Evolutionary conservation across 2,329 filamentous ascomycete species (phyloP).

Genomic region (Pseudogymnoascus sp.): DNA sequence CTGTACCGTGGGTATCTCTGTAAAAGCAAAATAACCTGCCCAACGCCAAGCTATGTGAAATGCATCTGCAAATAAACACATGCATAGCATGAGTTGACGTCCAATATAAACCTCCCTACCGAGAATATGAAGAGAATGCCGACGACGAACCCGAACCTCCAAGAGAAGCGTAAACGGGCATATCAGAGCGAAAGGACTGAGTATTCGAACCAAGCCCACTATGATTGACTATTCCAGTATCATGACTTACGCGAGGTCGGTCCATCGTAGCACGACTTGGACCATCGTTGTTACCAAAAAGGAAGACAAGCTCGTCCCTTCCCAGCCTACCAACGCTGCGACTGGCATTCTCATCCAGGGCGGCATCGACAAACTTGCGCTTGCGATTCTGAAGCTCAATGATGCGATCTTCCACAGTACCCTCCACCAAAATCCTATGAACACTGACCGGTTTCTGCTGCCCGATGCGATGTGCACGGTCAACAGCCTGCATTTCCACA

Average conservation of each 20-base stretch:
- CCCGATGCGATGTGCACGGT: conserved; percentile 82
- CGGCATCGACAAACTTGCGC: conserved; percentile 66
- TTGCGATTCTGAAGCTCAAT: conserved; percentile 72
- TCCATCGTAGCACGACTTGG: background rate
- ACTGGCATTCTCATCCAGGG: conserved; percentile 68
- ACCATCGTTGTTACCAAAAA: conserved; percentile 41
- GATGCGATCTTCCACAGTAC: conserved; percentile 85
- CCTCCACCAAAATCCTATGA: conserved; percentile 68
- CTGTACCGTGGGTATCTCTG: background rate
- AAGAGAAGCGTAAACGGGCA: background rate
- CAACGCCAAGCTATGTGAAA: background rate
- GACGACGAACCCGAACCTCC: background rate
- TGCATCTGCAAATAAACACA: background rate
- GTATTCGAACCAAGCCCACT: conserved; percentile 2
- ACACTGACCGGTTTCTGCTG: conserved; percentile 68
- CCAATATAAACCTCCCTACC: background rate
- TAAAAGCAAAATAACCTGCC: conserved; percentile 3
- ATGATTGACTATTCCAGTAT: background rate
- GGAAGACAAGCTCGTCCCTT: conserved; percentile 58
- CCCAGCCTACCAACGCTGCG: conserved; percentile 60
- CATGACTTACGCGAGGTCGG: background rate
- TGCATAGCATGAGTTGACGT: background rate
- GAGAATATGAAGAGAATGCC: background rate
- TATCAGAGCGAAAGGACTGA: background rate
- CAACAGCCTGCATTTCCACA: conserved; percentile 86